Evolutionary conservation across 176 grass and related monocot genomes (phyloP).

Genomic region (Hyparrhenia diplandra): DNA sequence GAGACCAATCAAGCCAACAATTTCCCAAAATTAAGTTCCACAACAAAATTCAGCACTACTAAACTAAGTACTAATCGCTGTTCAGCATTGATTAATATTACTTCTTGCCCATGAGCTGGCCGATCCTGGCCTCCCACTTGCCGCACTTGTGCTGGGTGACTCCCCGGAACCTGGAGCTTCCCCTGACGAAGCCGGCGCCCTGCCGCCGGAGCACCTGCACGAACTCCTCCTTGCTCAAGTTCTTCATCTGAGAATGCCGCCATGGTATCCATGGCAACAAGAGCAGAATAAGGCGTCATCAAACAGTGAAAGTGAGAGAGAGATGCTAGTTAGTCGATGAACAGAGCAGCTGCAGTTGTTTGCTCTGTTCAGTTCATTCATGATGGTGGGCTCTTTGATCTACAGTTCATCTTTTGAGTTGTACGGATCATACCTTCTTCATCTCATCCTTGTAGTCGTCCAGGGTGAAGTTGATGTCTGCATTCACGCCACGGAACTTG

Average conservation of each 20-base stretch:
- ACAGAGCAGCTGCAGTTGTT: not conserved
- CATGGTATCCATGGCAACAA: not conserved
- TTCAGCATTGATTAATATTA: not conserved
- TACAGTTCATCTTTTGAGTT: not conserved
- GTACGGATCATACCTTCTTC: conserved; percentile 39
- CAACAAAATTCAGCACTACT: too few relatives aligned
- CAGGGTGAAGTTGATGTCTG: conserved; percentile 58
- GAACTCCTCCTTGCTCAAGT: conserved; percentile 67
- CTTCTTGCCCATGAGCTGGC: conserved; percentile 77
- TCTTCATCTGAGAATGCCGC: conserved; percentile 43
- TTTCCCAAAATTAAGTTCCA: not conserved
- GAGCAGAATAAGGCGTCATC: not conserved
- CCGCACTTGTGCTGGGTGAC: conserved; percentile 79
- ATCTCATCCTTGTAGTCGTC: conserved; percentile 51
- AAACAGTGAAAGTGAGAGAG: not conserved
- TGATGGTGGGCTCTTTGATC: not conserved
- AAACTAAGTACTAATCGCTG: too few relatives aligned
- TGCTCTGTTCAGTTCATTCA: not conserved
- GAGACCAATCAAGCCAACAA: not conserved
- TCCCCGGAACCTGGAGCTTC: conserved; percentile 60
- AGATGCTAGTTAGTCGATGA: not conserved
- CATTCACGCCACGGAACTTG: conserved; percentile 55
- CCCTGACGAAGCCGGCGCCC: conserved; percentile 51
- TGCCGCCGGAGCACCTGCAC: conserved; percentile 67
- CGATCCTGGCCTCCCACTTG: conserved; percentile 72